Evolutionary conservation across 176 grass and related monocot species (phyloP).

Genomic region (Urochloa ruziziensis): DNA sequence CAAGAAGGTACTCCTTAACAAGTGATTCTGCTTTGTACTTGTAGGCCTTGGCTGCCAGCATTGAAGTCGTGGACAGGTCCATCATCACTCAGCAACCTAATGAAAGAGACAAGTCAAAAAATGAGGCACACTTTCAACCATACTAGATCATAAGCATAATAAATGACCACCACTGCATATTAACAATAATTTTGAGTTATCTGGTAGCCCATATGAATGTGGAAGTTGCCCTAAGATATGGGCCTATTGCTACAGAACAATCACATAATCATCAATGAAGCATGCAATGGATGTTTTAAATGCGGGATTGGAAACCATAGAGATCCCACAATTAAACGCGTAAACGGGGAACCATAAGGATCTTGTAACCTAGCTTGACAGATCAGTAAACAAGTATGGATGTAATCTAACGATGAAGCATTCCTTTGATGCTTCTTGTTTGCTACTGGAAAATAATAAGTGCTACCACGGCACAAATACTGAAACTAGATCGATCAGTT

Average conservation of each 20-base stretch:
- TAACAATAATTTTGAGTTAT: neutral
- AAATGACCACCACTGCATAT: constrained; percentile 15
- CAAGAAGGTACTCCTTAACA: constrained; percentile 87
- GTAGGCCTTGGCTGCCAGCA: constrained; percentile 66
- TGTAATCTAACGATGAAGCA: constrained; percentile 5
- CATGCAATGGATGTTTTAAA: constrained; percentile 14
- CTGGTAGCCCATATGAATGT: neutral
- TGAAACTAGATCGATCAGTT: neutral
- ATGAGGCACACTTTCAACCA: constrained; percentile 23
- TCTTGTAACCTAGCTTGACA: neutral
- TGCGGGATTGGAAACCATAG: constrained; percentile 21
- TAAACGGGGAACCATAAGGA: constrained; percentile 1
- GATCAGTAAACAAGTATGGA: neutral
- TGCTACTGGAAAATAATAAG: neutral
- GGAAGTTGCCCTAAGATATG: constrained; percentile 27
- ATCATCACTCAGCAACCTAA: constrained; percentile 28
- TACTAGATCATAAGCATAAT: neutral
- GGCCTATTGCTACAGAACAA: constrained; percentile 8
- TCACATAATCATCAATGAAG: constrained; percentile 24
- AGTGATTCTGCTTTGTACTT: constrained; percentile 70
- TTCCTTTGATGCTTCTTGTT: neutral
- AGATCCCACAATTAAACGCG: constrained; percentile 35
- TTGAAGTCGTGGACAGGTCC: constrained; percentile 47
- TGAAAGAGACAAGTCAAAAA: constrained; percentile 26
- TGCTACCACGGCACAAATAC: neutral